Evolutionary conservation across 805 yeast genomes (phyloP), one percentile per base, ranked within the genome.

Genomic region (Candida coleopterorum): DNA sequence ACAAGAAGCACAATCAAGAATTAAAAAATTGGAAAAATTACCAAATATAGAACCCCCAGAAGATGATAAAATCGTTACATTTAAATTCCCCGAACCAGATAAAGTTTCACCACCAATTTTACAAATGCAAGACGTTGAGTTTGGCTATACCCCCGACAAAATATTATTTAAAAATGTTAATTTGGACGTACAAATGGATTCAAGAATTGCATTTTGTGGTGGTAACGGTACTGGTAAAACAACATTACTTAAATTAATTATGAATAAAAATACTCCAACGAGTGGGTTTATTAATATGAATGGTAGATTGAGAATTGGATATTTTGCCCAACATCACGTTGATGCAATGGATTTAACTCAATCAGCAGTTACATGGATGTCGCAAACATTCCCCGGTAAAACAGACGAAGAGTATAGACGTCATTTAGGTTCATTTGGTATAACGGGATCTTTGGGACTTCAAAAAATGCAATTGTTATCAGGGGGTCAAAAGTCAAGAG

Each of bases 161-260:
- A 64, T 86, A 21, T 61, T 89, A 40, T 64, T 90, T 45, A 71
- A 73, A 21, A 69, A 86, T 48, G 97, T 89, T 28, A 95, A 89
- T 47, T 60, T 93, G 43, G 95, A 87, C 47, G 86, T 93, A 37
- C 95, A 86, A 60, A 72, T 90, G 85, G 85, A 89, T 52, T 88
- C 97, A 1, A 76, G 99, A 60, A 85, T 93, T 50, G 98, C 97
- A 0, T 71, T 93, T 42, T 96, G 93, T 41, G 99, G 99, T 74
- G 97, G 97, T 42, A 93, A 93, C 58, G 99, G 99, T 68, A 86
- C 96, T 56, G 99, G 99, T 84, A 93, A 93, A 61, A 89, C 98
- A 9, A 93, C 99, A 3, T 68, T 93, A 43, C 73, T 93, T 55
- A 90, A 90, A 58, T 68, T 93, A 29, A 68, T 93, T 49, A 80